phyloP scores from a whole-genome alignment of 306 rosid genomes.

The Rubus idaeus region DNA sequence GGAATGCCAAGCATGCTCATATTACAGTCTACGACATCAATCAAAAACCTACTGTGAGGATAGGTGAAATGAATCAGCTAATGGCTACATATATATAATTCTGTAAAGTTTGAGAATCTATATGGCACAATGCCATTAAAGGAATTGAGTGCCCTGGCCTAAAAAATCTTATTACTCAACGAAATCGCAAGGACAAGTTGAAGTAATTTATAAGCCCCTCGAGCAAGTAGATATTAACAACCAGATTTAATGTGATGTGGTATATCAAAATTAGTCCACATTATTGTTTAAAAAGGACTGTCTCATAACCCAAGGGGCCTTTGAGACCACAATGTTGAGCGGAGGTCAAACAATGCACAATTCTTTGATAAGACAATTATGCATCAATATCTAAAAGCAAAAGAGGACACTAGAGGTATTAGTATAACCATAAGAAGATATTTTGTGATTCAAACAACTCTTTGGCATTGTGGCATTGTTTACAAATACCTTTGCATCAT shows the following conservation, averaged over 20 bases:
- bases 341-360: not conserved
- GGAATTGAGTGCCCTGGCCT: not conserved
- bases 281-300: not conserved
- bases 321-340: not conserved
- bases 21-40: not conserved
- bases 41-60: not conserved
- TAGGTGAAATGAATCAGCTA: slow-evolving; percentile 1
- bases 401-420: not conserved
- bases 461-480: not conserved
- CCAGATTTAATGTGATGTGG: not conserved
- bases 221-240: not conserved
- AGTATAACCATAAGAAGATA: not conserved
- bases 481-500: slow-evolving; percentile 36
- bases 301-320: not conserved
- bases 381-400: not conserved
- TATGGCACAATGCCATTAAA: not conserved
- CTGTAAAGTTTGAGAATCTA: not conserved
- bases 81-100: not conserved
- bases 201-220: not conserved
- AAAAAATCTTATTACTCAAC: not conserved
- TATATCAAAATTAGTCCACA: not conserved
- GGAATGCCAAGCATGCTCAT: not conserved
- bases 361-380: not conserved
- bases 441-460: not conserved
- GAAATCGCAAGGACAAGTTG: not conserved